A percentile compares a stretch with the other conserved stretches of the same genome.
These are phyloP conservation scores for Marasmius tenuissimus DNA, from an alignment of 1,284 basidiomycete genomes.

Conservation along the genomic window DNA sequence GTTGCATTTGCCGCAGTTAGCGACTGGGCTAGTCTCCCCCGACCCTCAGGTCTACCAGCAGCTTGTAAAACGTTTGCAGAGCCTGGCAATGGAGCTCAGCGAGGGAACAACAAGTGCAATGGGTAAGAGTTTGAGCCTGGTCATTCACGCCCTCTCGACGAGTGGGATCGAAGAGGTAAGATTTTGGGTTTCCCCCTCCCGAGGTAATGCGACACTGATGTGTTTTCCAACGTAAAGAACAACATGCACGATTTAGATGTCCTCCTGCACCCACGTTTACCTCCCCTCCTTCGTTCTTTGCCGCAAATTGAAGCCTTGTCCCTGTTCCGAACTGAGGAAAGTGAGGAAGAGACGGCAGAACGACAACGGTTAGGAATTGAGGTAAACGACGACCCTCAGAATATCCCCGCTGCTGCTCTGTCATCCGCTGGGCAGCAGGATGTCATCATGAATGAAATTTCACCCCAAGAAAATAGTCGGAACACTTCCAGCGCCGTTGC, in stretches of 20 bases:
- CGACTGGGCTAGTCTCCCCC: constrained; percentile 54
- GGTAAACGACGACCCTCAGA: constrained; percentile 2
- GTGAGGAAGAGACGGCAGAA: constrained; percentile 53
- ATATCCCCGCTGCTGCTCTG: constrained; percentile 4
- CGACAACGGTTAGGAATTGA: constrained; percentile 43
- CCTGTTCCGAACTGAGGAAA: constrained; percentile 61
- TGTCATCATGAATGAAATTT: constrained; percentile 12
- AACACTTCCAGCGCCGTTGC: neutral
- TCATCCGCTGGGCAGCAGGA: constrained; percentile 20
- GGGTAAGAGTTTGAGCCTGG: constrained; percentile 58
- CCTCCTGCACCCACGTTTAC: constrained; percentile 73
- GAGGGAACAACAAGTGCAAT: constrained; percentile 55
- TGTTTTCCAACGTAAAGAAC: constrained; percentile 5
- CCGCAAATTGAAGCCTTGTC: constrained; percentile 63
- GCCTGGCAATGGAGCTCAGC: constrained; percentile 46
- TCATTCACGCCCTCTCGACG: constrained; percentile 34
- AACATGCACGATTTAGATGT: constrained; percentile 49
- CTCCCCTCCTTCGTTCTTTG: constrained; percentile 68
- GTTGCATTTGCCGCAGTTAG: constrained; percentile 54
- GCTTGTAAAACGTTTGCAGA: constrained; percentile 45
- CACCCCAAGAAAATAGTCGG: neutral
- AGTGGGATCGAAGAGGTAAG: constrained; percentile 28
- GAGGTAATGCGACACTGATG: neutral
- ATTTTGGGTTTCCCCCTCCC: neutral
- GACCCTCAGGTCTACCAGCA: constrained; percentile 47